Evolutionary conservation across 176 grass and related monocot species (phyloP).

Genomic region (Phragmites australis): DNA sequence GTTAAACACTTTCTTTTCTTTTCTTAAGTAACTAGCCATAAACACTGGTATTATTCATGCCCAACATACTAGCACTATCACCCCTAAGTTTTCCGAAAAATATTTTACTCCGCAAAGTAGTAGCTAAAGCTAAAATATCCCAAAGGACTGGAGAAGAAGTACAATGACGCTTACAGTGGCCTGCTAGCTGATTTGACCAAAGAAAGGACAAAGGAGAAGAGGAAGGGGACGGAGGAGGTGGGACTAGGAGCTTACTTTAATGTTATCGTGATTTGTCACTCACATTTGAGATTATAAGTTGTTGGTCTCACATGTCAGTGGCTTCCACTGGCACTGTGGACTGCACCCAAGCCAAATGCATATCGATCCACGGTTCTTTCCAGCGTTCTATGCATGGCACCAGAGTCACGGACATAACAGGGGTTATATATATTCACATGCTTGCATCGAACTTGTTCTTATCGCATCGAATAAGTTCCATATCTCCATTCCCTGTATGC

Average conservation of each 20-base stretch:
- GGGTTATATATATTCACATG: neutral
- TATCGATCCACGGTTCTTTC: too few relatives aligned
- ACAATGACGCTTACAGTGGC: neutral
- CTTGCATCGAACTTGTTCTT: constrained; percentile 1
- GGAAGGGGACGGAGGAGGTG: too few relatives aligned
- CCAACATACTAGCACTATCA: neutral
- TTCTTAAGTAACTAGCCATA: too few relatives aligned
- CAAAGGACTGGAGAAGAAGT: neutral
- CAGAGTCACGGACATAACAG: neutral
- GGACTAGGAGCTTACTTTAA: too few relatives aligned
- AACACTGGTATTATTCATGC: too few relatives aligned
- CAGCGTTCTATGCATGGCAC: neutral
- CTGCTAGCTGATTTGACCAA: neutral
- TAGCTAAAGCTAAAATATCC: neutral
- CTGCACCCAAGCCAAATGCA: too few relatives aligned
- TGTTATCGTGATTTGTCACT: too few relatives aligned
- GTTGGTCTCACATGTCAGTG: too few relatives aligned
- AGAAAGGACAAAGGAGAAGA: too few relatives aligned
- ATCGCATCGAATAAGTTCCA: constrained; percentile 25
- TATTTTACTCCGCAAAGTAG: neutral
- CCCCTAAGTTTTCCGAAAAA: neutral
- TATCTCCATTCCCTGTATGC: neutral
- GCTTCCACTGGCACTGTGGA: too few relatives aligned
- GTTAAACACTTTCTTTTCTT: too few relatives aligned
- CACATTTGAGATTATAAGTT: too few relatives aligned